A percentile compares a stretch with the other conserved stretches of the same genome.
These are phyloP conservation scores for Penicillium sp. DNA, from an alignment of 2,329 filamentous ascomycete genomes.

Conservation along the genomic window DNA sequence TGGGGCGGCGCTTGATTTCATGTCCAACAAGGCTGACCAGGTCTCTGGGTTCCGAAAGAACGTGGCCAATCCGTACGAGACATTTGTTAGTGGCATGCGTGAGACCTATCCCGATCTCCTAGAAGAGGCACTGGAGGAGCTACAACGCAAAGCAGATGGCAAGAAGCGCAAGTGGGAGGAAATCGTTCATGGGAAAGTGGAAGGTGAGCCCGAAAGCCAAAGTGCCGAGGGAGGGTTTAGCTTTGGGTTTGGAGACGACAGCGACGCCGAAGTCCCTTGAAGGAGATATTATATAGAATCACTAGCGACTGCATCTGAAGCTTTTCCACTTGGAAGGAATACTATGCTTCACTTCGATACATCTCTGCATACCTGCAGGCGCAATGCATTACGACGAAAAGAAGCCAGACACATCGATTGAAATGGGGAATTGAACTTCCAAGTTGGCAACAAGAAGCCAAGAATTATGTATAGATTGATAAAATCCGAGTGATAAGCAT, in stretches of 20 bases:
- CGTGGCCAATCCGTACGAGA: slow-evolving; percentile 71
- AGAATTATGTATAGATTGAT: neutral
- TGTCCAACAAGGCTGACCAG: slow-evolving; percentile 80
- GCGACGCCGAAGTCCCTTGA: slow-evolving; percentile 56
- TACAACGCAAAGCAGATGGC: slow-evolving; percentile 65
- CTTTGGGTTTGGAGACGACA: slow-evolving; percentile 67
- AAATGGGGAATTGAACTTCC: neutral
- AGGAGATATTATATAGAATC: neutral
- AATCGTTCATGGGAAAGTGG: slow-evolving; percentile 63
- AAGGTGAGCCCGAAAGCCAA: slow-evolving; percentile 34
- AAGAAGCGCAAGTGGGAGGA: slow-evolving; percentile 88
- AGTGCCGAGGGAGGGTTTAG: slow-evolving; percentile 55
- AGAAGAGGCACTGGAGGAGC: slow-evolving; percentile 64
- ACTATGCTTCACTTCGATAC: too few species aligned
- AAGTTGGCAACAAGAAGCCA: too few species aligned
- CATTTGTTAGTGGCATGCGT: slow-evolving; percentile 73
- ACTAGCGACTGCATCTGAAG: neutral
- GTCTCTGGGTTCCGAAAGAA: slow-evolving; percentile 81
- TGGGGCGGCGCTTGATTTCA: slow-evolving; percentile 74
- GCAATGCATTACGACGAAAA: neutral
- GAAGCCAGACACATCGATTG: neutral
- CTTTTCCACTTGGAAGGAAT: neutral
- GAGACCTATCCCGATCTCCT: slow-evolving; percentile 69
- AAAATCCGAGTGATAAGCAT: neutral
- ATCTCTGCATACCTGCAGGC: too few species aligned